Base-by-base conservation (phyloP, 495 filamentous ascomycete genomes). In the Neurospora cerealis region DNA sequence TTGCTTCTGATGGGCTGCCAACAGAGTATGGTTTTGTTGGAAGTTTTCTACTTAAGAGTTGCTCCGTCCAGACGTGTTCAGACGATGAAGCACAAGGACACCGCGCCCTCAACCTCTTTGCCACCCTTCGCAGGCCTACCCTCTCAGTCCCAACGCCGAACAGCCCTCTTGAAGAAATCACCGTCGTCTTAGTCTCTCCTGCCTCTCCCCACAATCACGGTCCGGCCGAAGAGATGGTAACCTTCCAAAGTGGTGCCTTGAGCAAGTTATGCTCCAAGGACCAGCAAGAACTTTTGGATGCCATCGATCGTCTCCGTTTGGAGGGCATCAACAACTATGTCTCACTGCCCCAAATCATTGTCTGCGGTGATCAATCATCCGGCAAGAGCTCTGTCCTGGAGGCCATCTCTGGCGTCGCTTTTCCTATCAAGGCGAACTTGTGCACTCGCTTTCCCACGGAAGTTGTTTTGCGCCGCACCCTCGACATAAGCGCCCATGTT, bases 381-480 rank as follows among this genome's bases (percentile, higher is more conserved):
- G 91, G 92, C 3, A 93, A 93, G 73, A 92, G 90, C 76, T 93
- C 91, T 0, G 91, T 93, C 0, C 83, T 93, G 0, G 88, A 93
- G 80, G 91, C 89, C 0, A 88, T 94, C 44, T 91, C 91, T 0
- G 87, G 89, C n/a, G 87, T 93, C 8, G 83, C 87, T 0, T 93
- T 93, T 73, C 90, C 91, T 0, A 76, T 84, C 19, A 88, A 90
- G 36, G 86, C 86, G 73, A 88, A 85, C 69, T 74, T 91, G 2
- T 92, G 91, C 78, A 93, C 91, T 0, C 84, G 89, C 0, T 92
- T 91, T 70, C 87, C 90, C 0, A 92, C 90, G 0, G 89, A 93
- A 74, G 83, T 93, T 4, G 83, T 88, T 36, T 76, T 91, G 70
- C 85, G 88, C 13, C 80, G 85, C 42, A 74, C 74, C 37, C 41